Base-by-base conservation (phyloP, 2,329 filamentous ascomycete species). In the Diplodia corticola region DNA sequence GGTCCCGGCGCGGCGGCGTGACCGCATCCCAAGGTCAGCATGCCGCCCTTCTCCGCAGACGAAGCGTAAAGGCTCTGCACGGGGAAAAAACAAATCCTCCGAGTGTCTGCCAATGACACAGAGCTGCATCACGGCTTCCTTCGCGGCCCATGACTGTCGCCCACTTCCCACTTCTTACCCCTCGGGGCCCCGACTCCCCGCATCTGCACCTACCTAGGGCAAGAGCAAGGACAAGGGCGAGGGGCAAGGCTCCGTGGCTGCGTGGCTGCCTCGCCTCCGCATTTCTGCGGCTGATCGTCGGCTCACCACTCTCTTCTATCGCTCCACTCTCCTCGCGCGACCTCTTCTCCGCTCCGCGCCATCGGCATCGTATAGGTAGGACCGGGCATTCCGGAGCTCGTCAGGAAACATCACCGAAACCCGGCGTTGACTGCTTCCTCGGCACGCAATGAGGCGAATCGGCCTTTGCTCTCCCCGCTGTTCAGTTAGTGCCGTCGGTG, bases 151-250 rank as follows among this genome's bases (percentile, higher is more conserved):
- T 30, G n/a, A 26, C 17, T 46, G 2, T 61, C 17, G 30, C 57
- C 40, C 40, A 30, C 57, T 61, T 48, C 57, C 40, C 40, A 30
- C 57, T 61, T 15, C 28, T 2, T 6, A 49, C 55, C 55, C 35
- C 35, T 44, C 22, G 55, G 55, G 55, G 55, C 55, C 55, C 55
- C 57, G n/a, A 61, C 12, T 35, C 57, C 57, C 57, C 57, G 40
- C 55, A 60, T 20, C n/a, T n/a, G n/a, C n/a, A 20, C 15, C 10
- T 7, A 13, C 6, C 2, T 24, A 59, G 48, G 28, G 28, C 57
- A 49, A 20, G n/a, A 20, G n/a, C 17, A 44, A 13, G 7, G 12
- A 44, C 40, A 44, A 44, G 40, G n/a, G n/a, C n/a, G n/a, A n/a
- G n/a, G n/a, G n/a, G n/a, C n/a, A n/a, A n/a, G n/a, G n/a, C n/a